phyloP scores from a whole-genome alignment of 176 grass and related monocot genomes.

The bread wheat (Triticum aestivum) region IWGSC_CS_RefSeq_v2.1 NC_057801.1:268611408-268611907 shows the following conservation, averaged over 20 bases:
- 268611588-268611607: background rate
- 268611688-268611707: background rate
- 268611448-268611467: background rate
- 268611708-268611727: background rate
- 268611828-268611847: background rate
- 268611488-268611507: background rate
- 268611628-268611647: background rate
- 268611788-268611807: background rate
- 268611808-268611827: background rate
- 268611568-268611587: background rate
- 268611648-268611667: background rate
- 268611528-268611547: background rate
- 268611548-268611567: background rate
- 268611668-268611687: background rate
- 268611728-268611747: background rate
- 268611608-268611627: background rate
- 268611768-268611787: background rate
- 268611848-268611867: background rate
- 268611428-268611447: background rate
- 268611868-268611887: background rate
- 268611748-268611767: background rate
- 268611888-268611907: slow-evolving; percentile 11
- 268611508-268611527: background rate
- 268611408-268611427: background rate
- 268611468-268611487: background rate